These are phyloP conservation scores for Gossypium trilobum DNA, from an alignment of 441 rosid genomes.

Conservation along the genomic window DNA sequence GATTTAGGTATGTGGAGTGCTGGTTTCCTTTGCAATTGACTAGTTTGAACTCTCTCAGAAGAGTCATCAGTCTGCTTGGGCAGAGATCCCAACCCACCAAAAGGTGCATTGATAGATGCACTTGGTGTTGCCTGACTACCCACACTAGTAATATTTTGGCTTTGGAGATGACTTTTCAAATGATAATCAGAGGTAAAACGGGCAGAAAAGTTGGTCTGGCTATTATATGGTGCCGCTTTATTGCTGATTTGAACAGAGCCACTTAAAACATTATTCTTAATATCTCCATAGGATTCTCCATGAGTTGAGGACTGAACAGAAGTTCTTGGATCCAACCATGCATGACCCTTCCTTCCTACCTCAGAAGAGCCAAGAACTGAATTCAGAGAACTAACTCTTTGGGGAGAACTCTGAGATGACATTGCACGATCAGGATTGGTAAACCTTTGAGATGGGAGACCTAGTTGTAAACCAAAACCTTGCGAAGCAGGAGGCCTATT, in stretches of 20 bases:
- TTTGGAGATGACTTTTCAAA: conserved; percentile 36
- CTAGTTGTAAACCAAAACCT: conserved; percentile 72
- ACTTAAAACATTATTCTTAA: conserved; percentile 23
- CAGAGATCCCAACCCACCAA: conserved; percentile 32
- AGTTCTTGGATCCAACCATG: conserved; percentile 39
- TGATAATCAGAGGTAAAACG: conserved; percentile 32
- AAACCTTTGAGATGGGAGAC: conserved; percentile 64
- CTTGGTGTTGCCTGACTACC: conserved; percentile 26
- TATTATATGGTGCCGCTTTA: conserved; percentile 10
- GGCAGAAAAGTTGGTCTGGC: conserved; percentile 25
- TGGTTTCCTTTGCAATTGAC: conserved; percentile 26
- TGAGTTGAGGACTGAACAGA: conserved; percentile 35
- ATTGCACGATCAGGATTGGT: conserved; percentile 28
- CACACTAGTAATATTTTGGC: conserved; percentile 23
- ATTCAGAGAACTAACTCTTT: conserved; percentile 23
- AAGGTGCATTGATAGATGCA: conserved; percentile 28
- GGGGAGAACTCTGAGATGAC: conserved; percentile 35
- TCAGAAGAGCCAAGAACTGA: conserved; percentile 26
- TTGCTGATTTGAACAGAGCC: conserved; percentile 24
- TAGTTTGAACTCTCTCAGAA: conserved; percentile 33
- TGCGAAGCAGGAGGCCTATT: conserved; percentile 50
- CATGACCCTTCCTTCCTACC: conserved; percentile 29
- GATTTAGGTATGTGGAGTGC: conserved; percentile 22
- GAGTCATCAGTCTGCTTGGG: conserved; percentile 30
- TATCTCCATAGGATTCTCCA: conserved; percentile 33